Evolutionary conservation across 441 rosid species (phyloP).

Genomic region (Capsella rubella): DNA sequence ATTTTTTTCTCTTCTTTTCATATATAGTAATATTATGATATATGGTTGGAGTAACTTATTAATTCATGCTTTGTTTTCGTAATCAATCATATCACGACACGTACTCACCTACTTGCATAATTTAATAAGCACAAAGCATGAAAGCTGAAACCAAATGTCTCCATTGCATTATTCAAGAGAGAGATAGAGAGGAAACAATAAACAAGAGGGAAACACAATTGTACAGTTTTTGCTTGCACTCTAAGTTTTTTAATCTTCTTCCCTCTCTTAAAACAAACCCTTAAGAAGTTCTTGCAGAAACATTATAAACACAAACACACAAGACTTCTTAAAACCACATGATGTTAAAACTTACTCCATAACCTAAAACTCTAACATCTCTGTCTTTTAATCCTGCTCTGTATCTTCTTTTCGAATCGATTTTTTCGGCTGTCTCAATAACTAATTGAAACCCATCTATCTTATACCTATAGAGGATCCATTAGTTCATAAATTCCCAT

Average conservation of each 20-base stretch:
- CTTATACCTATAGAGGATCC: constrained; percentile 40
- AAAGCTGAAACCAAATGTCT: constrained; percentile 28
- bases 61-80: not conserved
- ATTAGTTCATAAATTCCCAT: constrained; percentile 30
- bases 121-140: constrained; percentile 3
- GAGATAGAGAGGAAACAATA: constrained; percentile 33
- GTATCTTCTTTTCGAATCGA: constrained; percentile 6
- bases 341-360: constrained; percentile 31
- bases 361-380: constrained; percentile 29
- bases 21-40: not conserved
- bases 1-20: not conserved
- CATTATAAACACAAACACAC: constrained; percentile 43
- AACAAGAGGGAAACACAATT: constrained; percentile 42
- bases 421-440: constrained; percentile 12
- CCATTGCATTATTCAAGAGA: constrained; percentile 33
- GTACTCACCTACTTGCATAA: constrained; percentile 26
- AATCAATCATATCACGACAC: constrained; percentile 33
- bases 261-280: constrained; percentile 9
- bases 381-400: constrained; percentile 7
- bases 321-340: constrained; percentile 43
- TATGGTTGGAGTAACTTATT: constrained; percentile 34
- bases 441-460: constrained; percentile 39
- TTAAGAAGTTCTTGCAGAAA: constrained; percentile 43
- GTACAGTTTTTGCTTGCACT: constrained; percentile 43
- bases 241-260: constrained; percentile 3